Conservation (phyloP, 805 yeast species). For the Saccharomycopsis babjevae region DNA sequence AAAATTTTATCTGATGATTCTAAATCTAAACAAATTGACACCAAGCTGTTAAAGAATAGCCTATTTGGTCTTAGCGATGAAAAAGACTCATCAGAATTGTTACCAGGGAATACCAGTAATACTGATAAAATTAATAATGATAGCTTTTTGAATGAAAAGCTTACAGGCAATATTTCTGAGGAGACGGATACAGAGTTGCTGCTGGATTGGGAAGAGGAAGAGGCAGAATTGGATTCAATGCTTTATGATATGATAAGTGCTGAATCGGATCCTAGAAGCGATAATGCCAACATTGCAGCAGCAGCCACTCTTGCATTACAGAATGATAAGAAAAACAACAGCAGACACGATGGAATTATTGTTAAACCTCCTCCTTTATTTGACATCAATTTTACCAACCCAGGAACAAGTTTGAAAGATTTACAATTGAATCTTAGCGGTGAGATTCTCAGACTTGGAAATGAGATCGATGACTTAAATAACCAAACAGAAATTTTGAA, state of each 20-base stretch:
- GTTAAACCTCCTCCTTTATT: neutral
- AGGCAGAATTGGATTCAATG: slow-evolving; percentile 17
- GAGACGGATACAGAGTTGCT: neutral
- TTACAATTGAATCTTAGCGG: slow-evolving; percentile 43
- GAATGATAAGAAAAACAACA: neutral
- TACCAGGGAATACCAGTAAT: neutral
- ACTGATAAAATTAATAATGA: neutral
- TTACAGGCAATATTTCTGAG: neutral
- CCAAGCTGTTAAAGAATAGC: neutral
- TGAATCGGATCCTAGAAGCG: slow-evolving; percentile 22
- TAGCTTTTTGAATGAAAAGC: neutral
- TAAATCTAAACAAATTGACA: neutral
- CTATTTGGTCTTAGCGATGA: neutral
- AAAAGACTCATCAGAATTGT: neutral
- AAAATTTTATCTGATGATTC: neutral
- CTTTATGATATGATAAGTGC: slow-evolving; percentile 18
- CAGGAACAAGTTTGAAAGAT: neutral
- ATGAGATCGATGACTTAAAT: slow-evolving; percentile 46
- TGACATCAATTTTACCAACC: neutral
- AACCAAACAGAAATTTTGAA: slow-evolving; percentile 56
- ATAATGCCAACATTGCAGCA: slow-evolving; percentile 31
- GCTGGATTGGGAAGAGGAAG: slow-evolving; percentile 3
- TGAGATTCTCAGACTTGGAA: slow-evolving; percentile 49
- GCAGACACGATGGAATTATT: neutral
- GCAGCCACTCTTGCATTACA: slow-evolving; percentile 56